Evolutionary conservation across 2,329 filamentous ascomycete species (phyloP).

Genomic region (Ophiostoma populinum): DNA sequence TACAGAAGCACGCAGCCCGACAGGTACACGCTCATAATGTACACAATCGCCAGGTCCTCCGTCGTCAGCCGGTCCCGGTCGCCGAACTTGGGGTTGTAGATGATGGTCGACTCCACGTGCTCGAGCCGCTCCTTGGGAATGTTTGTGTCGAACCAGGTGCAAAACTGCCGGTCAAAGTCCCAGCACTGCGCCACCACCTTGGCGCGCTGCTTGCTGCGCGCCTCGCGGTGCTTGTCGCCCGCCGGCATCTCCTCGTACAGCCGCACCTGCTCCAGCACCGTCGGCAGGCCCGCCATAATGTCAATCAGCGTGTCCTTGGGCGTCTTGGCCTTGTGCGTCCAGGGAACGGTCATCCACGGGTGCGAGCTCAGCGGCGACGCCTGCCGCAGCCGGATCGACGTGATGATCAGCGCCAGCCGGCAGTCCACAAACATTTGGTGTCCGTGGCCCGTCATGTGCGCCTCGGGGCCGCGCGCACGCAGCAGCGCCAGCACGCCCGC

Average conservation of each 20-base stretch:
- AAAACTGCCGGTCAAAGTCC: slow-evolving; percentile 8
- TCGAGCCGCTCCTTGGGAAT: slow-evolving; percentile 7
- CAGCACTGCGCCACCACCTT: slow-evolving; percentile 4
- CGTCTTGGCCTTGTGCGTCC: slow-evolving; percentile 9
- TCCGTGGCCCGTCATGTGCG: slow-evolving; percentile 9
- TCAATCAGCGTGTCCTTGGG: slow-evolving; percentile 12
- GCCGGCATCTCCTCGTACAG: neutral
- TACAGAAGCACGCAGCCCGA: slow-evolving; percentile 12
- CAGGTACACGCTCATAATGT: slow-evolving; percentile 11
- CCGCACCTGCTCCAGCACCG: slow-evolving; percentile 5
- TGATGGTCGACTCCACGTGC: neutral
- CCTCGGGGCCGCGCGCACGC: slow-evolving; percentile 8
- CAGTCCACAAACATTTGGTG: slow-evolving; percentile 13
- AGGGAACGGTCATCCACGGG: slow-evolving; percentile 13
- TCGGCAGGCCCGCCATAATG: slow-evolving; percentile 11
- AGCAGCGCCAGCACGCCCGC: slow-evolving; percentile 10
- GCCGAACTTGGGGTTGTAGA: neutral
- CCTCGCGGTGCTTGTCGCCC: neutral
- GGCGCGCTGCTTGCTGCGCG: neutral
- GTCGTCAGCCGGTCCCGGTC: slow-evolving; percentile 4
- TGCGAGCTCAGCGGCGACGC: slow-evolving; percentile 7
- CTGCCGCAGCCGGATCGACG: slow-evolving; percentile 8
- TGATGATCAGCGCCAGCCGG: slow-evolving; percentile 10
- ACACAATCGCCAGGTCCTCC: slow-evolving; percentile 11
- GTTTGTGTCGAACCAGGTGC: slow-evolving; percentile 8